phyloP scores from a whole-genome alignment of 2,329 filamentous ascomycete species.

The Colletotrichum shisoi region DNA sequence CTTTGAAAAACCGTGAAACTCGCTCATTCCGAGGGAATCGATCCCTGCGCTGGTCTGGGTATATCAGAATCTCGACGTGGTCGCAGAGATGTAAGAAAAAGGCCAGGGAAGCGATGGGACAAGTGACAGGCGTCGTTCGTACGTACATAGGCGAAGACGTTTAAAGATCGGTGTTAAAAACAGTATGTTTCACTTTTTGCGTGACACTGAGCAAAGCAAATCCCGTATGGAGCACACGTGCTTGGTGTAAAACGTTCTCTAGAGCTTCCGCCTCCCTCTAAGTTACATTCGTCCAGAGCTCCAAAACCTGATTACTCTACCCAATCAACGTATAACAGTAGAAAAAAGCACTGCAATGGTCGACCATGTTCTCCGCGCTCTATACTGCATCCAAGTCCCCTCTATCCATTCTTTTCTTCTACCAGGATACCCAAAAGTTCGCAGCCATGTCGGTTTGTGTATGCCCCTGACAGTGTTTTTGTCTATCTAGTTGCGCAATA shows the following conservation, averaged over 20 bases:
- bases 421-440: background rate
- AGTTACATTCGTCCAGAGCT: background rate
- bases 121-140: too few species aligned
- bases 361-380: background rate
- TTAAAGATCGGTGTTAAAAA: background rate
- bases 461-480: too few species aligned
- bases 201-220: too few species aligned
- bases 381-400: slow-evolving; percentile 5
- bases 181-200: background rate
- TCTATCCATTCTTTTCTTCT: slow-evolving; percentile 10
- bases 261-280: background rate
- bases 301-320: slow-evolving; percentile 1
- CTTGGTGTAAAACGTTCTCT: background rate
- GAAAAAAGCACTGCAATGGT: background rate
- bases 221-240: background rate
- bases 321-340: slow-evolving; percentile 4
- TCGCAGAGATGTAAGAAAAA: background rate
- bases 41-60: background rate
- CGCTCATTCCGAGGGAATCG: background rate
- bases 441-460: background rate
- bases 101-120: background rate
- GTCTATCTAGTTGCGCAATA: slow-evolving; percentile 52
- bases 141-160: background rate
- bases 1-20: background rate
- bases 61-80: background rate